Base-by-base conservation (phyloP, 768 basidiomycete species). In the Termitomyces sp. region DNA sequence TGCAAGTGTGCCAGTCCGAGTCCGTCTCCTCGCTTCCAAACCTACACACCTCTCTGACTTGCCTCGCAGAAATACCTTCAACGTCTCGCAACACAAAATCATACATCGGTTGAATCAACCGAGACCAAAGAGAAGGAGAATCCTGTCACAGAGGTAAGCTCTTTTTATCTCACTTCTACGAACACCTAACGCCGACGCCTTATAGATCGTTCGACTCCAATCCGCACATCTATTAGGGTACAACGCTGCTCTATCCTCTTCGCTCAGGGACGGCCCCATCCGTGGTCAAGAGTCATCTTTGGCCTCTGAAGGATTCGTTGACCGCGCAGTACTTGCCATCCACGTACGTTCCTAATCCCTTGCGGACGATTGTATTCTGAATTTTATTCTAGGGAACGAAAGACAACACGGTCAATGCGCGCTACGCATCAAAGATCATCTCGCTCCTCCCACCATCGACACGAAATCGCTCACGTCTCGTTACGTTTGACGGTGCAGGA, bases 241-340 rank as follows among this genome's bases (percentile, higher is more conserved):
- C 65, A 89, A 91, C 59, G 78, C 81, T 20, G 89, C 89, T 0
- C 70, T 91, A n/a, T 88, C 88, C 0, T 89, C 88, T 5, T 88
- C 84, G 3, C 72, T 91, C 23, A 79, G 88, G 32, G 80, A 86
- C 36, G 88, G 88, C 1, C 88, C 89, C 13, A 73, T 90, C 27
- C 82, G 88, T 36, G 86, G 86, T 5, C 79, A 84, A 52, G 68
- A 67, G 1, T 66, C 76, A 1, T 72, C 83, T 3, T 89, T 89
- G 60, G 66, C 74, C 25, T 74, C 78, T 0, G 70, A 76, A 15
- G 79, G 75, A 2, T 76, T 82, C 52, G 71, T 71, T 3, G 70
- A 72, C 18, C 76, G 79, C 45, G 69, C 75, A 23, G 80, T 86
- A 6, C 71, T 89, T 35, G 67, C 89, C n/a, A 72, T 90, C 29